These are phyloP conservation scores for Phytophthora pini DNA, from an alignment of 352 stramenopile species.

Conservation along the genomic window DNA sequence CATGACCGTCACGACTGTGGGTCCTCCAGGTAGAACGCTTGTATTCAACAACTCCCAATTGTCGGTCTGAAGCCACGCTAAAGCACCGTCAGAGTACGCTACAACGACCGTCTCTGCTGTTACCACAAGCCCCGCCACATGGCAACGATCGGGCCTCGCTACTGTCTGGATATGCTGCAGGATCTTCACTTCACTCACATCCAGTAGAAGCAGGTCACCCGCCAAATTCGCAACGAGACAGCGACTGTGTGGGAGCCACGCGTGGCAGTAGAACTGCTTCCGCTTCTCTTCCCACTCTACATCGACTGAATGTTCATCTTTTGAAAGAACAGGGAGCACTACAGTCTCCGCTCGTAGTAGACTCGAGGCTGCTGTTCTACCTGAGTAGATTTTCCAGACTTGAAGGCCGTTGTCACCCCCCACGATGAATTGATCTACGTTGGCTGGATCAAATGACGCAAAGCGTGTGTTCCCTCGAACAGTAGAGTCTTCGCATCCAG, in stretches of 20 bases:
- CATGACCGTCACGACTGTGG: conserved; percentile 44
- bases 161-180: conserved; percentile 44
- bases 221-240: conserved; percentile 60
- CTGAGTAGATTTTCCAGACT: conserved; percentile 75
- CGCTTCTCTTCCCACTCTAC: conserved; percentile 63
- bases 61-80: conserved; percentile 57
- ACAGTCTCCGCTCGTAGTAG: conserved; percentile 40
- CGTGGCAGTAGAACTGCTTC: conserved; percentile 55
- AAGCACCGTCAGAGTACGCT: conserved; percentile 51
- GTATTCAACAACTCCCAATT: conserved; percentile 54
- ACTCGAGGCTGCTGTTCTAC: conserved; percentile 33
- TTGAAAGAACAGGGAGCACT: conserved; percentile 4
- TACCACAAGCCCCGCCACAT: conserved; percentile 56
- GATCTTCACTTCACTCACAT: conserved; percentile 35
- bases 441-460: conserved; percentile 75
- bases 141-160: conserved; percentile 40
- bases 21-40: conserved; percentile 32
- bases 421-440: conserved; percentile 65
- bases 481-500: conserved; percentile 41
- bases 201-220: conserved; percentile 64
- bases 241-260: conserved; percentile 57
- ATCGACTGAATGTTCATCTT: conserved; percentile 14
- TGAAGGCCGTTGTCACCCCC: conserved; percentile 68
- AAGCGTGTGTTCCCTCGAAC: conserved; percentile 39
- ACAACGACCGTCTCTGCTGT: conserved; percentile 61